Conservation (phyloP, 1,139 yeast genomes). For the Trichomonascaceae sp. region DNA sequence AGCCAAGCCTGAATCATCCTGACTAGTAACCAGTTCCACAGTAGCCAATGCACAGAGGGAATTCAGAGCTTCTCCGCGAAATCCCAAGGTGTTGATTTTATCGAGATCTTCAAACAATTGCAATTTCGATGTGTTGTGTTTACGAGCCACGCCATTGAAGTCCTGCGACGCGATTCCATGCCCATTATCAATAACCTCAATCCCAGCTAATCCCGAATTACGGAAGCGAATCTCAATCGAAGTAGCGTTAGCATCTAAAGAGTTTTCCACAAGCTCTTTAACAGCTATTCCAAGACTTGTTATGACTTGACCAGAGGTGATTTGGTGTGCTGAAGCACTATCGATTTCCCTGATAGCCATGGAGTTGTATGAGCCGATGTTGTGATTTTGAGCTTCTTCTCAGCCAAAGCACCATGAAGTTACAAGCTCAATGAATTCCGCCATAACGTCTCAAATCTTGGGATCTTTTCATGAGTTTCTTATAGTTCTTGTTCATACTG, state of each 20-base stretch:
- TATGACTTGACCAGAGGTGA: conserved; percentile 92
- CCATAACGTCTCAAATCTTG: conserved; percentile 17
- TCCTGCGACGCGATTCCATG: conserved; percentile 60
- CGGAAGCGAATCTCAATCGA: conserved; percentile 60
- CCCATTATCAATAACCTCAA: conserved; percentile 76
- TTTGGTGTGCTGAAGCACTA: conserved; percentile 51
- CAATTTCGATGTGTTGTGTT: conserved; percentile 80
- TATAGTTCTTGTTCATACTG: conserved; percentile 31
- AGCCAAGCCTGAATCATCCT: conserved; percentile 49
- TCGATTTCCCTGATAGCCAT: conserved; percentile 36
- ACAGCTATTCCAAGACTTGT: conserved; percentile 68
- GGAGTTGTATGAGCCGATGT: neutral
- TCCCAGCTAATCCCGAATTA: conserved; percentile 68
- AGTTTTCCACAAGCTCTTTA: conserved; percentile 82
- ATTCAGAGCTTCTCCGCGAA: conserved; percentile 34
- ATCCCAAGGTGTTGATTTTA: conserved; percentile 35
- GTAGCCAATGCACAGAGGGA: conserved; percentile 37
- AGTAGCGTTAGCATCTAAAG: conserved; percentile 71
- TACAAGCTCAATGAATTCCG: neutral
- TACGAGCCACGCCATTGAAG: conserved; percentile 54
- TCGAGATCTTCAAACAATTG: conserved; percentile 49
- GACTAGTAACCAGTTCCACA: conserved; percentile 49
- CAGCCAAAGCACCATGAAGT: neutral
- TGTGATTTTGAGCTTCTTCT: neutral
- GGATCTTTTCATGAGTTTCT: conserved; percentile 31